Conservation (phyloP, 108 stramenopile genomes). For the Skeletonema menzelii region DNA sequence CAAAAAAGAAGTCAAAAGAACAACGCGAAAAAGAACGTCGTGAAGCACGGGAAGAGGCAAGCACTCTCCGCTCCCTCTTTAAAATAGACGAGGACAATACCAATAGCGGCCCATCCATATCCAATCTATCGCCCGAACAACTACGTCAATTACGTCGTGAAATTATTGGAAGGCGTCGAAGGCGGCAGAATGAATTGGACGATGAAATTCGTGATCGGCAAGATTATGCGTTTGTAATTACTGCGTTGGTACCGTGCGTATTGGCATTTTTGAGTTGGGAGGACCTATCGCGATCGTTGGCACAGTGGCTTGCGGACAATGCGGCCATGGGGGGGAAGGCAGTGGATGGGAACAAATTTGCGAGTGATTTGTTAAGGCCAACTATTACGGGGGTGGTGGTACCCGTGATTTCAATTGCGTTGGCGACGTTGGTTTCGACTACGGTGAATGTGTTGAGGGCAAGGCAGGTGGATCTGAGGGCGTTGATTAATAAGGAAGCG, state of each 20-base stretch:
- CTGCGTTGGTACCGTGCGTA: conserved; percentile 15
- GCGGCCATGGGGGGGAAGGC: not conserved
- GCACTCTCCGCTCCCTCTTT: not conserved
- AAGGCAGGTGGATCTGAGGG: conserved; percentile 29
- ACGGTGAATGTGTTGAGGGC: conserved; percentile 44
- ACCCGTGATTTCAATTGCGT: conserved; percentile 40
- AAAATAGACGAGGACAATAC: not conserved
- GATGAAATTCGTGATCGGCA: conserved; percentile 16
- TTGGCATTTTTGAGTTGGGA: conserved; percentile 28
- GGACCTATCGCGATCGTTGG: conserved; percentile 10
- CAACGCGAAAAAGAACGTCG: no score
- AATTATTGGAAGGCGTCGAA: not conserved
- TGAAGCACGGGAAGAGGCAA: not conserved
- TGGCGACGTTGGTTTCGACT: conserved; percentile 34
- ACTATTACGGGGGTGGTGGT: conserved; percentile 46
- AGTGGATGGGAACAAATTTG: conserved; percentile 16
- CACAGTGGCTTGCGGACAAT: conserved; percentile 7
- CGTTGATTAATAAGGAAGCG: conserved; percentile 42
- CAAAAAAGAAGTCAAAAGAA: no score
- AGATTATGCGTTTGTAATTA: conserved; percentile 20
- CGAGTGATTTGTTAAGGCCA: conserved; percentile 22
- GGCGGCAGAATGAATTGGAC: not conserved
- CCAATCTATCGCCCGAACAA: not conserved
- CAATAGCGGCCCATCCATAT: not conserved
- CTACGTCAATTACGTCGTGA: not conserved